Evolutionary conservation across 495 filamentous ascomycete genomes (phyloP), one percentile per base, ranked within the genome.

Genomic region (Articulospora tetracladia): DNA sequence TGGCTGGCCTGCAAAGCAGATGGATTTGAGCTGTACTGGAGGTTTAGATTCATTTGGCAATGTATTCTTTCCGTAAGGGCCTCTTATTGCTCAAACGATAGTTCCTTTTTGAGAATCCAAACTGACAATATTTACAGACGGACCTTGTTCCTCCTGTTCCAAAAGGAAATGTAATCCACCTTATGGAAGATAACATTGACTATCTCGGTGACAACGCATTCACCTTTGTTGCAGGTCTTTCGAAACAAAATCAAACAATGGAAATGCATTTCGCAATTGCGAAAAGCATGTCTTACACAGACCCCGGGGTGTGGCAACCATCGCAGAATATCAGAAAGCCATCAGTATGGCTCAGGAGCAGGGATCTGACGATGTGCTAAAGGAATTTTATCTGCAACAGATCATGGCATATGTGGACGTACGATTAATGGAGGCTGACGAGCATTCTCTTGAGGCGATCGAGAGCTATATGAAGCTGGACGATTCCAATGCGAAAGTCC

Each of bases 221-320:
- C 46, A 50, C 26, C 13, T 58, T 58, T 19, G 34, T 58, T 51
- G 56, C 44, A 34, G 46, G 46, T 58, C 56, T 58, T 32, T 51
- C 56, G 12, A 36, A 49, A 12, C 23, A 58, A 58, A 24, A 11
- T 32, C 1, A 49, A 36, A 58, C 56, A 50, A 32, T 58, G 46
- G 56, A 51, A 50, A 58, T 58, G 56, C 56, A 58, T 58, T 36
- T 58, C 19, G 11, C 25, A 25, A 58, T 58, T 36, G 56, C 56
- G 46, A 58, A 58, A 58, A 30, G 23, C 56, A 36, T 58, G 1
- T 58, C 56, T 51, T 49, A 30, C 11, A 2, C 34, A 17, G 1
- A 36, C 17, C 26, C 26, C 19, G 19, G 46, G 15, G 26, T 36
- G 19, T 17, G n/a, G 25, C 50, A 25, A 44, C 56, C 26, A 36